These are phyloP conservation scores for Onygenales sp. DNA, from an alignment of 2,329 filamentous ascomycete species.

Conservation along the genomic window DNA sequence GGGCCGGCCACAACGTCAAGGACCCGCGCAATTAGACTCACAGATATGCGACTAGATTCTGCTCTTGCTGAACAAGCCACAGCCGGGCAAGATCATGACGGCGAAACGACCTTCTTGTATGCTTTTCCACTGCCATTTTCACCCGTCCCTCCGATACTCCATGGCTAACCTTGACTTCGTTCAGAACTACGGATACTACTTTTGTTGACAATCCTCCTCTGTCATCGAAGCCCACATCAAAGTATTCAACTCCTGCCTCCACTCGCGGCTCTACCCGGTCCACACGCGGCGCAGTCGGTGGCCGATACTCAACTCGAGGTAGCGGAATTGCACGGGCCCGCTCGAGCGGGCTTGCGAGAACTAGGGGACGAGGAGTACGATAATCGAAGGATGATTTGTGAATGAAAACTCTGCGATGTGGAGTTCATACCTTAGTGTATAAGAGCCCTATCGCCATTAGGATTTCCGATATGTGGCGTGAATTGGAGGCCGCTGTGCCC, in stretches of 20 bases:
- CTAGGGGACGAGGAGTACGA: conserved; percentile 29
- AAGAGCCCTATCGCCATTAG: no score
- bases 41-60: not conserved
- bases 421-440: no score
- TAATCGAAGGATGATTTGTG: conserved; percentile 14
- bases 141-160: not conserved
- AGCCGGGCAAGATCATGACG: conserved; percentile 36
- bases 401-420: not conserved
- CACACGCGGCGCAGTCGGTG: conserved; percentile 17
- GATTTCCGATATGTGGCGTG: no score
- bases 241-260: conserved; percentile 18
- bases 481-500: no score
- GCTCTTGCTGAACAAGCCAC: not conserved
- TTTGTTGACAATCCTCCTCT: conserved; percentile 75
- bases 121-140: conserved; percentile 17
- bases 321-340: conserved; percentile 20
- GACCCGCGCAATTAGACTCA: no score
- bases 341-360: conserved; percentile 25
- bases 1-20: not conserved
- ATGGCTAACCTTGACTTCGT: not conserved
- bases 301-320: conserved; percentile 30
- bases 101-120: conserved; percentile 78
- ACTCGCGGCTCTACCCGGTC: conserved; percentile 15
- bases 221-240: conserved; percentile 38
- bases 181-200: conserved; percentile 78